phyloP scores from a whole-genome alignment of 2,329 filamentous ascomycete species.

The Lecanicillium sp. region DNA sequence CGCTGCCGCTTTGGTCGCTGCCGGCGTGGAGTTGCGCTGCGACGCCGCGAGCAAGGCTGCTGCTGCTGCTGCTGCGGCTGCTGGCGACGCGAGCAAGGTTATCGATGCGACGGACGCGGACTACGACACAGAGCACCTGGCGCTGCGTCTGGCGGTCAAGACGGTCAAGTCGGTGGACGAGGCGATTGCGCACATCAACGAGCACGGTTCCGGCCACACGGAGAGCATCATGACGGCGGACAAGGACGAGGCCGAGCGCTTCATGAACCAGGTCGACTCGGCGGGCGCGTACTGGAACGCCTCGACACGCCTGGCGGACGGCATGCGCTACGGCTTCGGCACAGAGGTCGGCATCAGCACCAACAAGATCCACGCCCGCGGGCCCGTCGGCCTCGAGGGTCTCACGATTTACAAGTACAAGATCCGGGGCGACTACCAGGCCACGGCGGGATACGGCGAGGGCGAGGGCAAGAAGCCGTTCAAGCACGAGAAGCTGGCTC shows the following conservation, averaged over 20 bases:
- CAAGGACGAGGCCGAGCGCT: constrained; percentile 62
- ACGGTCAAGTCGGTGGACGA: constrained; percentile 62
- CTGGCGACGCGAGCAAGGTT: constrained; percentile 30
- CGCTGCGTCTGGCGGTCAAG: constrained; percentile 78
- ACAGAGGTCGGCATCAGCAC: constrained; percentile 98
- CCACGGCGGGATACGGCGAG: constrained; percentile 68
- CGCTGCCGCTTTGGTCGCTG: constrained; percentile 65
- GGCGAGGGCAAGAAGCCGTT: constrained; percentile 53
- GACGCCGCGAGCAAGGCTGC: constrained; percentile 63
- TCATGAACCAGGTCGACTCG: constrained; percentile 81
- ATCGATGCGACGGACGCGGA: constrained; percentile 61
- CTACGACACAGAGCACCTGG: constrained; percentile 84
- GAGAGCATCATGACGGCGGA: constrained; percentile 79
- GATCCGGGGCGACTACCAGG: constrained; percentile 75
- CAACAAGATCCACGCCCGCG: constrained; percentile 94
- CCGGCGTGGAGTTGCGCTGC: constrained; percentile 78
- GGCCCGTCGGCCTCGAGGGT: constrained; percentile 89
- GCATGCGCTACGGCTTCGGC: constrained; percentile 95
- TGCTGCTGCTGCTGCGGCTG: constrained; percentile 36
- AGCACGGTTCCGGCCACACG: constrained; percentile 88
- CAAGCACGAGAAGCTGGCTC: constrained; percentile 50
- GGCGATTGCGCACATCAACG: constrained; percentile 85
- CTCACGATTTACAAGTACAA: constrained; percentile 98
- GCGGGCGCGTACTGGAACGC: constrained; percentile 97
- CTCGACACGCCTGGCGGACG: constrained; percentile 88